Conservation (phyloP, 208 protist genomes). For the Acanthamoeba pearcei region DNA sequence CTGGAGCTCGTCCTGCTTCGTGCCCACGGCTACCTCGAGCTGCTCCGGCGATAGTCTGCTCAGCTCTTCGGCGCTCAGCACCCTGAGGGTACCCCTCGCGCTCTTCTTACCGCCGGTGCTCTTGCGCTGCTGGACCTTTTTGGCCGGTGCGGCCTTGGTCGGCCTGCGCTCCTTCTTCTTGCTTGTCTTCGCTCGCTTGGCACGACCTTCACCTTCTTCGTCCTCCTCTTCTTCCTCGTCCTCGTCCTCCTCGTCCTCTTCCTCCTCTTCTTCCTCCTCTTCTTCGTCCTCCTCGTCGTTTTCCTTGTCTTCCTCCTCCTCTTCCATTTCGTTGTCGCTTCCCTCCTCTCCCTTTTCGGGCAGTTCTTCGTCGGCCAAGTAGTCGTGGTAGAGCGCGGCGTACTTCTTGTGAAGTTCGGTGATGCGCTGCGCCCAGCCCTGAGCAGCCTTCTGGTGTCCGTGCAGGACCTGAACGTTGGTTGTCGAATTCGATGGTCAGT, state of each 20-base stretch:
- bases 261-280: slow-evolving; percentile 80
- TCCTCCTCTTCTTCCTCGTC: neutral
- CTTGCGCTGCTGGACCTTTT: slow-evolving; percentile 12
- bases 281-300: slow-evolving; percentile 93
- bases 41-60: neutral
- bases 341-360: neutral
- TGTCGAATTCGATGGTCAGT: neutral
- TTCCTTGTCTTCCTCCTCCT: slow-evolving; percentile 77
- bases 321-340: slow-evolving; percentile 14
- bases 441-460: slow-evolving; percentile 24
- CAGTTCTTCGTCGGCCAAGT: slow-evolving; percentile 90
- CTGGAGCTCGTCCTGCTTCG: slow-evolving; percentile 88
- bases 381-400: slow-evolving; percentile 90
- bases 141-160: neutral
- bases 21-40: slow-evolving; percentile 90
- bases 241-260: slow-evolving; percentile 71
- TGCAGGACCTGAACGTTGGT: slow-evolving; percentile 29
- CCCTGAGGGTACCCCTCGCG: neutral
- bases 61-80: slow-evolving; percentile 61
- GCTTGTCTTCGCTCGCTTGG: slow-evolving; percentile 11
- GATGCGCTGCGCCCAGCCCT: slow-evolving; percentile 55
- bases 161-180: slow-evolving; percentile 35
- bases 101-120: slow-evolving; percentile 24
- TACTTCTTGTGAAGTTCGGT: slow-evolving; percentile 91
- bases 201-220: neutral